These are phyloP conservation scores for Kazachstania taianensis DNA, from an alignment of 805 yeast species.

Conservation along the genomic window DNA sequence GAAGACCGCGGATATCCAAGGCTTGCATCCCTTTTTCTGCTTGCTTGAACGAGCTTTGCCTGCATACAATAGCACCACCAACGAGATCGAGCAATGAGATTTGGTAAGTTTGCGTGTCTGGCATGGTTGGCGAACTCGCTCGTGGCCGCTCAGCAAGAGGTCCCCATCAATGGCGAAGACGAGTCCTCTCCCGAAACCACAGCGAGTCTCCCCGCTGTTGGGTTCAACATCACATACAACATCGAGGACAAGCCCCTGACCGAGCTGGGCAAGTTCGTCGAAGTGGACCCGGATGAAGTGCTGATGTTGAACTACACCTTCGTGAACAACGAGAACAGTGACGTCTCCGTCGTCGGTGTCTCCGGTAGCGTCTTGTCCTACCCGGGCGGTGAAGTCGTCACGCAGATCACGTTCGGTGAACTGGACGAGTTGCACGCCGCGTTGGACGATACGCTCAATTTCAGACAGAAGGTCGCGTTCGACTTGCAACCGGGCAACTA, in stretches of 20 bases:
- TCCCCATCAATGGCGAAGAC: too few relatives aligned
- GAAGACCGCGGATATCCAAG: too few relatives aligned
- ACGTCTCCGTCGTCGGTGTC: slow-evolving; percentile 50
- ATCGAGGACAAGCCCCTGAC: slow-evolving; percentile 38
- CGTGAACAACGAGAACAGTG: slow-evolving; percentile 42
- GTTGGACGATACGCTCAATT: slow-evolving; percentile 38
- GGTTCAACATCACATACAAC: slow-evolving; percentile 40
- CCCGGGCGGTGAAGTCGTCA: slow-evolving; percentile 37
- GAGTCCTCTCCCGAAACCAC: slow-evolving; percentile 2
- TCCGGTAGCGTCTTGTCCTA: slow-evolving; percentile 58
- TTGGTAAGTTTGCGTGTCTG: slow-evolving; percentile 4
- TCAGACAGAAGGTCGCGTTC: slow-evolving; percentile 52
- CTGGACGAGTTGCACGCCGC: slow-evolving; percentile 50
- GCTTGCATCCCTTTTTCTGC: too few relatives aligned
- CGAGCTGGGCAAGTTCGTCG: slow-evolving; percentile 30
- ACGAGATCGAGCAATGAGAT: too few relatives aligned
- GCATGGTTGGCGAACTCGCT: slow-evolving; percentile 4
- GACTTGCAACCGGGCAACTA: slow-evolving; percentile 49
- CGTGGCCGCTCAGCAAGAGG: slow-evolving; percentile 6
- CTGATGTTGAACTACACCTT: slow-evolving; percentile 43
- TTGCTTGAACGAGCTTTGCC: too few relatives aligned
- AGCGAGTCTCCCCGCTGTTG: slow-evolving; percentile 12
- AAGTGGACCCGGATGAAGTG: slow-evolving; percentile 43
- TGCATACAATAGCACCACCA: too few relatives aligned
- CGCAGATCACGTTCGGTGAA: slow-evolving; percentile 56